phyloP scores from a whole-genome alignment of 805 yeast genomes.

The Saccharomycopsis amapae region DNA sequence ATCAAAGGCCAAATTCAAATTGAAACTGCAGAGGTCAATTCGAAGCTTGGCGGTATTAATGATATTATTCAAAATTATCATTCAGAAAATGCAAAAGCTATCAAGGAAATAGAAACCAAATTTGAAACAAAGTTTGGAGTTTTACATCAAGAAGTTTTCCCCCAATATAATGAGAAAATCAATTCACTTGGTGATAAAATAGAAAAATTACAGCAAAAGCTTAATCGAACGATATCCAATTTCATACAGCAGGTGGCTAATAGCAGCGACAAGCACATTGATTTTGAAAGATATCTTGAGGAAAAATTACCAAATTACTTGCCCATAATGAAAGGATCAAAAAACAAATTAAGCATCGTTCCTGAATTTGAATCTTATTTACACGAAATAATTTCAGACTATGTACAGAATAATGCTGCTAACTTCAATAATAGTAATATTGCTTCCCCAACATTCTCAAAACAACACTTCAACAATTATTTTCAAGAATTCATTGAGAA shows the following conservation, averaged over 20 bases:
- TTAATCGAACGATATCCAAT: too few species aligned
- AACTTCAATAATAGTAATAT: too few species aligned
- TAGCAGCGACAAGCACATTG: too few species aligned
- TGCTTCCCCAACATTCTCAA: not conserved
- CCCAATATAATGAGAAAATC: too few species aligned
- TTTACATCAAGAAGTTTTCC: too few species aligned
- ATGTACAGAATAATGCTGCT: not conserved
- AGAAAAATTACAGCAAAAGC: too few species aligned
- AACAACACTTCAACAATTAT: not conserved
- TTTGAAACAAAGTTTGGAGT: not conserved
- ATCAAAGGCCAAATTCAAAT: not conserved
- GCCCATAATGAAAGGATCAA: not conserved
- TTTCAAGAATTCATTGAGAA: constrained; percentile 3
- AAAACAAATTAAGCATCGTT: too few species aligned
- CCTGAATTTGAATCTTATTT: not conserved
- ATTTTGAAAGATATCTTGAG: not conserved
- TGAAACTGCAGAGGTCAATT: not conserved
- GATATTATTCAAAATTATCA: not conserved
- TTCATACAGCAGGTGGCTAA: too few species aligned
- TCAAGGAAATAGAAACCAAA: not conserved
- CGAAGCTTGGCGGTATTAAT: not conserved
- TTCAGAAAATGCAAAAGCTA: not conserved
- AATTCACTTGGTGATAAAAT: too few species aligned
- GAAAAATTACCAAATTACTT: not conserved
- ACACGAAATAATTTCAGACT: not conserved